Base-by-base conservation (phyloP, 805 yeast genomes). In the Candida xiaguanensis region DNA sequence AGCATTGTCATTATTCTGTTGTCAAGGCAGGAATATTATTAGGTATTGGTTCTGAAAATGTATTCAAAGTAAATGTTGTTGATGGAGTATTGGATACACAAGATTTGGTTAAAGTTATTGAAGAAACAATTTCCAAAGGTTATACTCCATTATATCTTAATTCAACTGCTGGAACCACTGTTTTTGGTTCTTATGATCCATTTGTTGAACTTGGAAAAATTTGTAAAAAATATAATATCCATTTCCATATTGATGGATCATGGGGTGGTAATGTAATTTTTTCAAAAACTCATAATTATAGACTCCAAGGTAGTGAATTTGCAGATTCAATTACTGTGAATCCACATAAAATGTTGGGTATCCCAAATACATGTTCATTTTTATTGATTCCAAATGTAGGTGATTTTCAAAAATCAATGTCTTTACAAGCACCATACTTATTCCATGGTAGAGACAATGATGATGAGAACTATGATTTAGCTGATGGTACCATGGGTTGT, bases 401-500 rank as follows among this genome's bases (percentile, higher is more conserved):
- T 17, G 58, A 70, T 4, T 83, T 87, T 63, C 83, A 80, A 48
- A 71, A 72, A 34, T 82, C 95, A 11, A 85, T 85, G 66, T 82
- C 95, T 2, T 64, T 87, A 36, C 65, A 72, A 23, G 95, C 95
- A 0, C 93, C 93, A 4, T 87, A 86, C 55, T 63, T 86, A 31
- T 86, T 85, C 72, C 95, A 86, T 53, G 71, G 72, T 4, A 50
- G 70, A 17, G 70, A 66, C 34, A 56, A 59, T 9, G 75, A 67
- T 3, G 83, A 75, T 20, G 83, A 75, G 18, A 78, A 75, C 57
- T 83, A 67, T 52, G 95, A 86, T 49, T 72, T 86, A 40, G 95
- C 91, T 1, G 91, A 85, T 56, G 95, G 93, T 11, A 87, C 95
- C 2, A 81, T 87, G 90, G 95, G 95, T 7, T 86, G 95, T 56